A percentile compares a stretch with the other conserved stretches of the same genome.
These are phyloP conservation scores for Bipolaris zeicola DNA, from an alignment of 2,329 filamentous ascomycete genomes.

Conservation along the genomic window DNA sequence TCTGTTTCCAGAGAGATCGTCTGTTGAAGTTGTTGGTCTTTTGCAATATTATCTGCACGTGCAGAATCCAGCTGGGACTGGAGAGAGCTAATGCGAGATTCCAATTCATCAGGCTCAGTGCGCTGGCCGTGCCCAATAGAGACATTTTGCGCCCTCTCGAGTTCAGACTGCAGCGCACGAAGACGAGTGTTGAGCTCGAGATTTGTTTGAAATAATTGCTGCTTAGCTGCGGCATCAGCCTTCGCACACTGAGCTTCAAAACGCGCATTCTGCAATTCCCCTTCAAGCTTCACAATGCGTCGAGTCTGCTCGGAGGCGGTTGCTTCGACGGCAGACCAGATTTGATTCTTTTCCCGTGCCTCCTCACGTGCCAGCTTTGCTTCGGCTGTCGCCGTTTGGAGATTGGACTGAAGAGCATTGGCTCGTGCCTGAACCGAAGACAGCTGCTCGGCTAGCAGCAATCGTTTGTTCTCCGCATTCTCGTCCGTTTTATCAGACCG, in stretches of 20 bases:
- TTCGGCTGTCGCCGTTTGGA: conserved; percentile 36
- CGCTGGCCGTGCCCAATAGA: background rate
- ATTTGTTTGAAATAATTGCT: conserved; percentile 34
- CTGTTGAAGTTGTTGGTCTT: conserved; percentile 3
- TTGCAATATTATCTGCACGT: conserved; percentile 1
- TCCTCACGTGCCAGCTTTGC: conserved; percentile 33
- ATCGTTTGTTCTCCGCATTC: conserved; percentile 13
- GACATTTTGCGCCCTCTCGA: conserved; percentile 16
- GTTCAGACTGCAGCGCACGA: conserved; percentile 24
- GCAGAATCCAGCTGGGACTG: conserved; percentile 1
- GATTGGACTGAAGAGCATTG: conserved; percentile 30
- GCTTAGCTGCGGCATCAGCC: conserved; percentile 31
- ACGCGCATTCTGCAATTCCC: conserved; percentile 28
- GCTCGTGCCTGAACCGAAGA: conserved; percentile 33
- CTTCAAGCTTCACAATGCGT: conserved; percentile 31
- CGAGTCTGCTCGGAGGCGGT: conserved; percentile 15
- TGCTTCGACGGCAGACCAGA: conserved; percentile 14
- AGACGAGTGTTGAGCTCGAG: conserved; percentile 31
- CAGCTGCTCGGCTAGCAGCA: conserved; percentile 27
- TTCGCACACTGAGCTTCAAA: conserved; percentile 35
- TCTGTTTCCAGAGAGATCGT: background rate
- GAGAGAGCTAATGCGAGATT: conserved; percentile 1
- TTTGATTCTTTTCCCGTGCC: conserved; percentile 18
- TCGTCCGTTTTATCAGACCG: conserved; percentile 3
- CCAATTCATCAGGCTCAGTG: conserved; percentile 1